Evolutionary conservation across 441 rosid genomes (phyloP).

Genomic region (Jatropha multifida): DNA sequence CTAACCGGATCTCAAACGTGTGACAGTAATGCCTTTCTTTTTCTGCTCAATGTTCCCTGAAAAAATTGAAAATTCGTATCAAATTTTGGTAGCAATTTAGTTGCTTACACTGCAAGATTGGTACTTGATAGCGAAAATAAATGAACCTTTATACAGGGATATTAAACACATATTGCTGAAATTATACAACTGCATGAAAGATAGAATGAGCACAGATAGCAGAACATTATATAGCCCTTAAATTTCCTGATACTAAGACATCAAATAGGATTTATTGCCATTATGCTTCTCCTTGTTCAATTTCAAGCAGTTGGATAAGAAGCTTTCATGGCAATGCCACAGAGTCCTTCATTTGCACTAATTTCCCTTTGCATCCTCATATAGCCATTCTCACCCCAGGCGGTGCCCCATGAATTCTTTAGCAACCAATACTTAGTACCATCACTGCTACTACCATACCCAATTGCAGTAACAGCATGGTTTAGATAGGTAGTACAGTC

Average conservation of each 20-base stretch:
- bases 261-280: neutral
- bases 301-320: slow-evolving; percentile 55
- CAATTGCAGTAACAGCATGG: slow-evolving; percentile 72
- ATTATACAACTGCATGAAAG: neutral
- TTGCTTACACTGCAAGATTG: neutral
- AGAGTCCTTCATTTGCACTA: slow-evolving; percentile 45
- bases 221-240: neutral
- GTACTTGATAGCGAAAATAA: neutral
- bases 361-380: slow-evolving; percentile 56
- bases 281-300: neutral
- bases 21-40: too few species aligned
- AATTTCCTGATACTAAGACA: neutral
- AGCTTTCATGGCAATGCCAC: slow-evolving; percentile 67
- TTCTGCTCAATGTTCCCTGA: too few species aligned
- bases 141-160: neutral
- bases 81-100: too few species aligned
- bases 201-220: neutral
- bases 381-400: slow-evolving; percentile 74
- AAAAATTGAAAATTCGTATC: too few species aligned
- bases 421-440: slow-evolving; percentile 65
- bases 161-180: neutral
- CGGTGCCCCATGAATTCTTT: slow-evolving; percentile 66
- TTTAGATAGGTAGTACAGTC: slow-evolving; percentile 55
- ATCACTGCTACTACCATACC: slow-evolving; percentile 55
- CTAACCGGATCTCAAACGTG: too few species aligned